Conservation (phyloP, 2,329 filamentous ascomycete species). For the Parastagonospora nodorum region DNA sequence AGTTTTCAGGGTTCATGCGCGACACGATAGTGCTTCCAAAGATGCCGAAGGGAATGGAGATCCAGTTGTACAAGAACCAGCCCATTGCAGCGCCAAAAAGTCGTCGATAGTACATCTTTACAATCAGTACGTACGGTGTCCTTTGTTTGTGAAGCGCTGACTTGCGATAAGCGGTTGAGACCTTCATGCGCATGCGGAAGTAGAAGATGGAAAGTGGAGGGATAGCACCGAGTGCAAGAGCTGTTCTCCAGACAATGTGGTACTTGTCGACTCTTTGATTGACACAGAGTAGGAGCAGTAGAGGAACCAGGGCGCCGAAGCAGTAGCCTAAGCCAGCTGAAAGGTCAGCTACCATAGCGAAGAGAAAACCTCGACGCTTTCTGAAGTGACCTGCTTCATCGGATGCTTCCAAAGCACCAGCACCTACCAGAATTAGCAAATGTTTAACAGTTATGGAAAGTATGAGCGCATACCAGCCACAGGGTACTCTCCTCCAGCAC, state of each 20-base stretch:
- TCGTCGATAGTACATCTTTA: conserved; percentile 57
- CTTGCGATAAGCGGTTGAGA: conserved; percentile 56
- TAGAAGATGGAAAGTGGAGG: conserved; percentile 58
- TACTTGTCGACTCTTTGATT: conserved; percentile 50
- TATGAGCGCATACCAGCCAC: conserved; percentile 44
- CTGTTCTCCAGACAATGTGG: conserved; percentile 55
- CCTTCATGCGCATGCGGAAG: conserved; percentile 59
- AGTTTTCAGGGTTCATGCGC: conserved; percentile 23
- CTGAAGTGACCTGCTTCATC: conserved; percentile 55
- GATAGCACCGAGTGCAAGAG: conserved; percentile 57
- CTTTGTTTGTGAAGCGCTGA: conserved; percentile 49
- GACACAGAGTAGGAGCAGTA: conserved; percentile 58
- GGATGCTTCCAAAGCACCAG: conserved; percentile 59
- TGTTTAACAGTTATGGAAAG: background rate
- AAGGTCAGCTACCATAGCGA: conserved; percentile 61
- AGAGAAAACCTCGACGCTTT: conserved; percentile 60
- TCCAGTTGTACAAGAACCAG: conserved; percentile 62
- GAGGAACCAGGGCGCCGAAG: conserved; percentile 55
- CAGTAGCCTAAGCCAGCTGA: conserved; percentile 59
- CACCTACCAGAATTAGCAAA: conserved; percentile 1
- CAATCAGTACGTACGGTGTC: conserved; percentile 54
- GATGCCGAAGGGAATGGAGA: conserved; percentile 61
- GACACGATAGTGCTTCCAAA: conserved; percentile 58
- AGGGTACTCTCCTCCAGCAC: conserved; percentile 56
- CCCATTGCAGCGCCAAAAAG: conserved; percentile 55